A percentile compares a stretch with the other conserved stretches of the same genome.
Conservation (phyloP, 2,329 filamentous ascomycete species). For the Hansfordia pulvinata region DNA sequence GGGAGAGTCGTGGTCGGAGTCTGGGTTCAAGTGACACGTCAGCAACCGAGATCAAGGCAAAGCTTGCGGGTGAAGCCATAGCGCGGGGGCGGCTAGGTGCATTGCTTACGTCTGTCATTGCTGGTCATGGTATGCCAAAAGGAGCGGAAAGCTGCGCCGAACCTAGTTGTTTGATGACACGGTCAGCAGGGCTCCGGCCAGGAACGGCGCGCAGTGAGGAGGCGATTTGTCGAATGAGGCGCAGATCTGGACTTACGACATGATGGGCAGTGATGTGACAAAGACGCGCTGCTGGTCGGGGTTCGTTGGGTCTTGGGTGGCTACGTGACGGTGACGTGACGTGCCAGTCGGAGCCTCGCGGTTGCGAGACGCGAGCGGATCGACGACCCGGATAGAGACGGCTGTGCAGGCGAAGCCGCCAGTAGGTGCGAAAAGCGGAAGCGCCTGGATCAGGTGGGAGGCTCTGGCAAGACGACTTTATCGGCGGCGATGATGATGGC, state of each 20-base stretch:
- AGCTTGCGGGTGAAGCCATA: conserved; percentile 7
- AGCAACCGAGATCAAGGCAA: too few relatives aligned
- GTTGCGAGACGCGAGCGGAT: too few relatives aligned
- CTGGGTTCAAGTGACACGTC: too few relatives aligned
- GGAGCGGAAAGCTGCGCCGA: conserved; percentile 64
- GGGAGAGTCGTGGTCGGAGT: conserved; percentile 86
- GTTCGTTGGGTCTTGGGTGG: not conserved
- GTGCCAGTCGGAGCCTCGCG: too few relatives aligned
- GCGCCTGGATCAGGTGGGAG: too few relatives aligned
- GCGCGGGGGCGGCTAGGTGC: conserved; percentile 8
- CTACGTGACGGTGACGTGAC: too few relatives aligned
- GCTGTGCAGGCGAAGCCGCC: too few relatives aligned
- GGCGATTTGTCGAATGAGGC: too few relatives aligned
- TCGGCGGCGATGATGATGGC: too few relatives aligned
- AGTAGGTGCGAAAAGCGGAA: too few relatives aligned
- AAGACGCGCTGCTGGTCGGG: not conserved
- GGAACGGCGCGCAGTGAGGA: conserved; percentile 2
- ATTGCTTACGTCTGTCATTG: conserved; percentile 49
- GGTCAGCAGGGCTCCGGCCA: conserved; percentile 10
- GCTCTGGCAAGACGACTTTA: too few relatives aligned
- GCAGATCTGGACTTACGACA: conserved; percentile 2
- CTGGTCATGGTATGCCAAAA: conserved; percentile 91
- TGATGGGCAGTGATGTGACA: conserved; percentile 1
- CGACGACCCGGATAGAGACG: too few relatives aligned
- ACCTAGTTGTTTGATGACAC: conserved; percentile 22